Conservation (phyloP, 2,329 filamentous ascomycete genomes). For the Salinomyces thailandicus region DNA sequence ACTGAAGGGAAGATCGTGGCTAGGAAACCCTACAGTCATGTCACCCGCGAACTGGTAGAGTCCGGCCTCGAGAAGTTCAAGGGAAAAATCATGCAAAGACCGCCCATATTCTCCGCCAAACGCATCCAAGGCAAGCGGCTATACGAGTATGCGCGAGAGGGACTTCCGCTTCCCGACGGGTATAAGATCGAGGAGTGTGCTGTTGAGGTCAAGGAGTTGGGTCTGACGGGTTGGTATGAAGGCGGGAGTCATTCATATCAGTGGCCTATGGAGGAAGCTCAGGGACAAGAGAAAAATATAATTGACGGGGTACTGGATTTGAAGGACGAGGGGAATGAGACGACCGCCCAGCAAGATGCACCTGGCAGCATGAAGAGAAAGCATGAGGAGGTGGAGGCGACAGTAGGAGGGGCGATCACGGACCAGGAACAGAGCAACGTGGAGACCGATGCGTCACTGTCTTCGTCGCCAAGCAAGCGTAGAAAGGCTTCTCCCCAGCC, state of each 20-base stretch:
- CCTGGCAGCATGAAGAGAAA: conserved; percentile 12
- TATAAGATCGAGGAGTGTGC: conserved; percentile 66
- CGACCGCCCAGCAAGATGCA: conserved; percentile 14
- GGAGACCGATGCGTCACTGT: conserved; percentile 1
- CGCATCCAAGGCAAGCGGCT: conserved; percentile 89
- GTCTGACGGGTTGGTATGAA: conserved; percentile 74
- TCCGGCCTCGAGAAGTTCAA: conserved; percentile 63
- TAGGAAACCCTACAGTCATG: conserved; percentile 63
- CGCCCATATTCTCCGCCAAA: conserved; percentile 84
- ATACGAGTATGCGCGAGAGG: conserved; percentile 91
- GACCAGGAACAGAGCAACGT: too few species aligned
- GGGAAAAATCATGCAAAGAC: conserved; percentile 78
- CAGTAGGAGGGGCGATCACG: conserved; percentile 1
- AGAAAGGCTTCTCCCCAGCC: conserved; percentile 20
- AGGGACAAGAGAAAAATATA: conserved; percentile 61
- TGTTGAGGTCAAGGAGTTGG: conserved; percentile 66
- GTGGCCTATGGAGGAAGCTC: conserved; percentile 72
- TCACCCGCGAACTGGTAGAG: conserved; percentile 70
- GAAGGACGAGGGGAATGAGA: conserved; percentile 20
- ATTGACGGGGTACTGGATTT: conserved; percentile 54
- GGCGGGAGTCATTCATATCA: conserved; percentile 68
- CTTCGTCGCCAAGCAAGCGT: conserved; percentile 26
- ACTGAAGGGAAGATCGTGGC: conserved; percentile 71
- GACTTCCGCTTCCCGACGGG: conserved; percentile 64
- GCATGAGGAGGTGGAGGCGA: conserved; percentile 16